A percentile compares a stretch with the other conserved stretches of the same genome.
phyloP scores from a whole-genome alignment of 2,329 filamentous ascomycete species.

The Phyllosticta paracitricarpa region DNA sequence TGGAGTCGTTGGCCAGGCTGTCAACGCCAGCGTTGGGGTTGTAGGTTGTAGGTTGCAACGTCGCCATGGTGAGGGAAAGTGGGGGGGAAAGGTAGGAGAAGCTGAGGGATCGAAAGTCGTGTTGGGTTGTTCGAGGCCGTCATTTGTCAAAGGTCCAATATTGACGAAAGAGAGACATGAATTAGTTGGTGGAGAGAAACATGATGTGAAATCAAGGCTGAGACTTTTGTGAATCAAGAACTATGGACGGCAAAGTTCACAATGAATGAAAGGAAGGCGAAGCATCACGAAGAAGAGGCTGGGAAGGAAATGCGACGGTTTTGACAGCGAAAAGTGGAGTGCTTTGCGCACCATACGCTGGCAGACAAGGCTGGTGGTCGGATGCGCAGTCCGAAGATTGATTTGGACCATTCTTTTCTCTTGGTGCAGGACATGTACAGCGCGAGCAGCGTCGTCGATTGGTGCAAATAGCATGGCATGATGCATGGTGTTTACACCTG shows the following conservation, averaged over 20 bases:
- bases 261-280: not conserved
- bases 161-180: not conserved
- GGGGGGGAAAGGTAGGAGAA: not conserved
- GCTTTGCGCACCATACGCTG: not conserved
- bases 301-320: not conserved
- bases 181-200: not conserved
- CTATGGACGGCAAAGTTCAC: not conserved
- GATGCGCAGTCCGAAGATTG: not conserved
- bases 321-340: not conserved
- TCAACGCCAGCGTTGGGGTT: not conserved
- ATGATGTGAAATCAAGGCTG: not conserved
- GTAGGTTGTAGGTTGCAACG: slow-evolving; percentile 9
- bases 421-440: slow-evolving; percentile 6
- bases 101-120: not conserved
- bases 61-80: slow-evolving; percentile 13
- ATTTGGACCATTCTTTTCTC: not conserved
- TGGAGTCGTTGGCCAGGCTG: not conserved
- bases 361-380: not conserved
- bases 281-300: not conserved
- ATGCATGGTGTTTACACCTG: not conserved
- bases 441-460: not conserved
- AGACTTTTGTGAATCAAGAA: not conserved
- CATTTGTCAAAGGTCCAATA: not conserved
- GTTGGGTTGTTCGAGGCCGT: not conserved
- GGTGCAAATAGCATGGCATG: not conserved